Evolutionary conservation across 208 protist species (phyloP).

Genomic region (Phytomonas francai): DNA sequence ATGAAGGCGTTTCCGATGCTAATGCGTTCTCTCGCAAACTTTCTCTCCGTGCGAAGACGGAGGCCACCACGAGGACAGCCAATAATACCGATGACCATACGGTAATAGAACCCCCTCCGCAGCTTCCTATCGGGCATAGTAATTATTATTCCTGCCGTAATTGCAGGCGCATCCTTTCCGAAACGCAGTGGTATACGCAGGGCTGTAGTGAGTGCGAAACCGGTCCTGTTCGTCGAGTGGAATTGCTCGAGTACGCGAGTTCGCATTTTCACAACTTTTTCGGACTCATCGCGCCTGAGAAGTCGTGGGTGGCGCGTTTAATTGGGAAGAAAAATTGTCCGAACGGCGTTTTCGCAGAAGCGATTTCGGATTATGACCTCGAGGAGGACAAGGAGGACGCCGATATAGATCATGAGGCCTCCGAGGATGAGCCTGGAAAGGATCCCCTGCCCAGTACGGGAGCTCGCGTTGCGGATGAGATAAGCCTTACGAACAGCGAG

Average conservation of each 20-base stretch:
- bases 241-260: slow-evolving; percentile 65
- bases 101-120: slow-evolving; percentile 45
- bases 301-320: slow-evolving; percentile 80
- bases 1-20: too few species aligned
- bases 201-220: slow-evolving; percentile 68
- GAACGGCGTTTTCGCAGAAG: slow-evolving; percentile 75
- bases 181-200: slow-evolving; percentile 61
- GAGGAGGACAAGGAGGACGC: slow-evolving; percentile 20
- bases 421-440: slow-evolving; percentile 9
- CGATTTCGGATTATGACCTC: slow-evolving; percentile 40
- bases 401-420: slow-evolving; percentile 15
- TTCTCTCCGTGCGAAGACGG: too few species aligned
- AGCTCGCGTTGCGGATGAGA: too few species aligned
- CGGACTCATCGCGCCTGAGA: slow-evolving; percentile 69
- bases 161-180: slow-evolving; percentile 68
- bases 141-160: slow-evolving; percentile 70
- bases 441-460: background rate
- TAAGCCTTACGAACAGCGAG: background rate
- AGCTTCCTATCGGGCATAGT: slow-evolving; percentile 63
- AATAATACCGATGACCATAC: slow-evolving; percentile 3
- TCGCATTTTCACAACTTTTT: slow-evolving; percentile 79
- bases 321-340: slow-evolving; percentile 37
- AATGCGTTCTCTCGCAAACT: too few species aligned
- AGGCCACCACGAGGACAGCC: too few species aligned
- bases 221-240: slow-evolving; percentile 47